A percentile compares a stretch with the other conserved stretches of the same genome.
phyloP scores from a whole-genome alignment of 2,329 filamentous ascomycete genomes.

The Pseudopithomyces chartarum region DNA sequence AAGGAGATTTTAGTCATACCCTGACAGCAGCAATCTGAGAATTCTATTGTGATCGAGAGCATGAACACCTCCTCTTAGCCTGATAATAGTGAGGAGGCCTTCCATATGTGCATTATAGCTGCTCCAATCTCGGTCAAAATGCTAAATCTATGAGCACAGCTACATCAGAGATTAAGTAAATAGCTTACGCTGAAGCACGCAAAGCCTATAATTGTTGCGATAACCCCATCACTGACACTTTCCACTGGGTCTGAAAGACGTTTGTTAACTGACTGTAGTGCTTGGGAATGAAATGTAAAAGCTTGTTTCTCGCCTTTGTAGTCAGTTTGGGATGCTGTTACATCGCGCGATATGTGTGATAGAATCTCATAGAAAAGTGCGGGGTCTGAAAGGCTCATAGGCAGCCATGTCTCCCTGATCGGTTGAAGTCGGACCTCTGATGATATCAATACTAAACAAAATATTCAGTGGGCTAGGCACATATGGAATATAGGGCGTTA shows the following conservation, averaged over 20 bases:
- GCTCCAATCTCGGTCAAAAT: constrained; percentile 13
- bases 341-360: constrained; percentile 15
- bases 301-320: constrained; percentile 14
- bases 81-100: constrained; percentile 15
- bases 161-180: constrained; percentile 12
- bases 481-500: constrained; percentile 11
- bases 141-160: constrained; percentile 13
- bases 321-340: constrained; percentile 13
- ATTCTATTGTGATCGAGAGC: constrained; percentile 15
- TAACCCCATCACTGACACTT: constrained; percentile 16
- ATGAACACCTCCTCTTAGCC: constrained; percentile 14
- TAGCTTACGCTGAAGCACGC: constrained; percentile 17
- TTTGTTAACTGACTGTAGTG: constrained; percentile 13
- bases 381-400: constrained; percentile 14
- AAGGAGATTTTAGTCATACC: constrained; percentile 17
- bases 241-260: constrained; percentile 15
- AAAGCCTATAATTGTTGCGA: constrained; percentile 14
- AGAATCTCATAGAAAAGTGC: constrained; percentile 17
- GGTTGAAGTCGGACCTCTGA: constrained; percentile 14
- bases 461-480: constrained; percentile 13
- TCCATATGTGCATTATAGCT: constrained; percentile 15
- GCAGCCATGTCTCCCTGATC: constrained; percentile 16
- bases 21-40: constrained; percentile 14
- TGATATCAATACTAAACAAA: constrained; percentile 14
- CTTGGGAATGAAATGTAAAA: constrained; percentile 15